phyloP scores from a whole-genome alignment of 2,329 filamentous ascomycete genomes.

The Xylariales sp. region DNA sequence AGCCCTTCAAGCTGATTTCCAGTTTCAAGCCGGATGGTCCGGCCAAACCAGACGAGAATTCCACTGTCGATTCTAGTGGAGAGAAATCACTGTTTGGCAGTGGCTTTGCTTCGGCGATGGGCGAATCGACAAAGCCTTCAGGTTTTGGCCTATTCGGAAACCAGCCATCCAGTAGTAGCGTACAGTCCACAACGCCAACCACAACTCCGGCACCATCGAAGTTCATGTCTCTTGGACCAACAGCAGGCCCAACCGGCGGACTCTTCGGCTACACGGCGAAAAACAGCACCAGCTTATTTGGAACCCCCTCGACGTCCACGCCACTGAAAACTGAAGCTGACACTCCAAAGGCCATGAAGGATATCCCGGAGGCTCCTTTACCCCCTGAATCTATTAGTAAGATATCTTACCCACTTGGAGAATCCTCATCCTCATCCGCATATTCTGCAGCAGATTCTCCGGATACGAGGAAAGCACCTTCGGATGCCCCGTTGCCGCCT shows the following conservation, averaged over 20 bases:
- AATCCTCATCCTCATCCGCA: conserved; percentile 49
- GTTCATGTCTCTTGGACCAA: conserved; percentile 34
- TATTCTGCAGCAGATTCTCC: conserved; percentile 29
- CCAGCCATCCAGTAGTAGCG: conserved; percentile 12
- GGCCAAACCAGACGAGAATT: conserved; percentile 54
- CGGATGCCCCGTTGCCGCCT: conserved; percentile 26
- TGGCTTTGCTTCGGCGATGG: conserved; percentile 56
- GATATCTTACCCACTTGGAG: conserved; percentile 41
- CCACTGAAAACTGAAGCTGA: conserved; percentile 31
- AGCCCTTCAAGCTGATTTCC: conserved; percentile 62
- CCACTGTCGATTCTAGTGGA: conserved; percentile 35
- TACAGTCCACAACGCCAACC: conserved; percentile 43
- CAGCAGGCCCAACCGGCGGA: conserved; percentile 23
- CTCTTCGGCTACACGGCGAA: conserved; percentile 30
- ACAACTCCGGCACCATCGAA: conserved; percentile 46
- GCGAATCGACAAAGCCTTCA: conserved; percentile 35
- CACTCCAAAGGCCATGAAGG: conserved; percentile 24
- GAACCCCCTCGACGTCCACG: conserved; percentile 14
- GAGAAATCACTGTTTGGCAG: conserved; percentile 54
- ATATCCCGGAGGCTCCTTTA: conserved; percentile 34
- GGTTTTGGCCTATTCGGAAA: conserved; percentile 23
- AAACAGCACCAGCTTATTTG: conserved; percentile 14
- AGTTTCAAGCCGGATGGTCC: conserved; percentile 63
- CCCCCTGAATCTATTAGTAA: conserved; percentile 55
- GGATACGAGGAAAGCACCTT: conserved; percentile 14